Conservation (phyloP, 805 yeast genomes). For the Lipomyces spencermartinsiae region DNA sequence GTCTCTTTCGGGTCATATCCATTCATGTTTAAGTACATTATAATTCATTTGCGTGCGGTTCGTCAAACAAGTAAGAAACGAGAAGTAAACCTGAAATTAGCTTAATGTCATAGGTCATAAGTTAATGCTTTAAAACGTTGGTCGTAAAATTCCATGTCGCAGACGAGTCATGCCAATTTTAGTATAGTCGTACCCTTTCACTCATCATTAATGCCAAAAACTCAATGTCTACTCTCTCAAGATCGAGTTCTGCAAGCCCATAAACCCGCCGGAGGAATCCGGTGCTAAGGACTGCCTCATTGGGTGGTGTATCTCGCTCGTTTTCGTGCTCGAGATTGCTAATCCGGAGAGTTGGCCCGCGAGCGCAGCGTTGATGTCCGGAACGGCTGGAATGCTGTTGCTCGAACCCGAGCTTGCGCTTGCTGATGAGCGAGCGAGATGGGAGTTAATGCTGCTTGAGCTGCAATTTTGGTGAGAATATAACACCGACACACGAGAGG, state of each 20-base stretch:
- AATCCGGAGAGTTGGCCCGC: conserved; percentile 2
- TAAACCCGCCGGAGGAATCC: not conserved
- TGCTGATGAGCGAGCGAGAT: conserved; percentile 2
- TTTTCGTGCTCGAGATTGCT: not conserved
- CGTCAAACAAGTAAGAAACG: not conserved
- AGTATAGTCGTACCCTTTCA: not conserved
- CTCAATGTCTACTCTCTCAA: not conserved
- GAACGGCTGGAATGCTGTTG: conserved; percentile 24
- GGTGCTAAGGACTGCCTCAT: not conserved
- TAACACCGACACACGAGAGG: conserved; percentile 29
- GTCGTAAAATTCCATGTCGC: not conserved
- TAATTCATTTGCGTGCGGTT: not conserved
- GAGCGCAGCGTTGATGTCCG: conserved; percentile 15
- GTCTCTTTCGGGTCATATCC: not conserved
- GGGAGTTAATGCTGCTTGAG: conserved; percentile 22
- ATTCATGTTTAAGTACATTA: not conserved
- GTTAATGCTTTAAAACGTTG: not conserved
- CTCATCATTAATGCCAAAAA: not conserved
- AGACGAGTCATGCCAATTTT: not conserved
- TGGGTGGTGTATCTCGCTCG: not conserved
- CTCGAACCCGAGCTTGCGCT: not conserved
- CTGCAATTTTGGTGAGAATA: conserved; percentile 30
- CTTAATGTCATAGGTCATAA: not conserved
- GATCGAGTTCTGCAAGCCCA: conserved; percentile 1
- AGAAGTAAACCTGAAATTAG: not conserved